Conservation (phyloP, 1,284 basidiomycete species). For the Somion occarium region DNA sequence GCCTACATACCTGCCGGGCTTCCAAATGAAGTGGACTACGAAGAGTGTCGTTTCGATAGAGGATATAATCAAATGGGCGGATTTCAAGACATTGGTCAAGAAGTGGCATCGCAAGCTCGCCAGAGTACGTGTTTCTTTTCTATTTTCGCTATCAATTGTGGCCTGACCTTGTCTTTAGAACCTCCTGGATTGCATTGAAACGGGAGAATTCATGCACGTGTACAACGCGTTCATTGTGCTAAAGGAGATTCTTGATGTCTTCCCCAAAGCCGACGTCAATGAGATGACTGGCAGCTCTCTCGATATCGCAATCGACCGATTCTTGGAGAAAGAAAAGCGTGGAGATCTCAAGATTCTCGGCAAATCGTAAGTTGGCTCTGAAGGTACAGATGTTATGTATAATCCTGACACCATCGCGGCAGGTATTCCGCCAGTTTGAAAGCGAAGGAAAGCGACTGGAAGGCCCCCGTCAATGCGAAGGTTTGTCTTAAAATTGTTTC, state of each 20-base stretch:
- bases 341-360: conserved; percentile 82
- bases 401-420: neutral
- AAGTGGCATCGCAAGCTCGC: conserved; percentile 82
- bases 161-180: conserved; percentile 35
- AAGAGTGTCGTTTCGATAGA: conserved; percentile 41
- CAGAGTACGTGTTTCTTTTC: conserved; percentile 43
- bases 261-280: conserved; percentile 66
- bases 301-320: conserved; percentile 59
- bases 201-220: conserved; percentile 90
- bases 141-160: neutral
- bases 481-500: conserved; percentile 4
- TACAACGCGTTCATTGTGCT: conserved; percentile 90
- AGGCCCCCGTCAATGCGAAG: conserved; percentile 26
- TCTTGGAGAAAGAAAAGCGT: conserved; percentile 71
- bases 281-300: conserved; percentile 53
- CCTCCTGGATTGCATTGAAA: conserved; percentile 60
- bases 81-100: conserved; percentile 66
- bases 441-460: conserved; percentile 62
- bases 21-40: conserved; percentile 49
- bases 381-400: conserved; percentile 18
- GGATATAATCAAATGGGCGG: conserved; percentile 63
- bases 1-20: conserved; percentile 58
- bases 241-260: conserved; percentile 84
- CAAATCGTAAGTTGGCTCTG: conserved; percentile 71
- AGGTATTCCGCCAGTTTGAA: conserved; percentile 71